Conservation (phyloP, 2,329 filamentous ascomycete genomes). For the Arthroderma sp. region DNA sequence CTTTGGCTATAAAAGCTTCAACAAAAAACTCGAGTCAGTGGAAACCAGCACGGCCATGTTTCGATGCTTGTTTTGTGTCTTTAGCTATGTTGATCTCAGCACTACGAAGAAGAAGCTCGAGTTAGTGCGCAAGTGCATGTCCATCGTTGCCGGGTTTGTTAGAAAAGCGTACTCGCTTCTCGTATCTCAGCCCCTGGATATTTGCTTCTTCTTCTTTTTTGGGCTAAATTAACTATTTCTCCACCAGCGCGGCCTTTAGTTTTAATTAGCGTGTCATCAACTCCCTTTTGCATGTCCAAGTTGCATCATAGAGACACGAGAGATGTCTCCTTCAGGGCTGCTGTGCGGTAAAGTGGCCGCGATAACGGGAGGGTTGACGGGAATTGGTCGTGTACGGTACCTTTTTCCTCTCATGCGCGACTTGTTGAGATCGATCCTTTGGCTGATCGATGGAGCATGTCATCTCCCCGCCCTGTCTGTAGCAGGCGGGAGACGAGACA, state of each 20-base stretch:
- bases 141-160: background rate
- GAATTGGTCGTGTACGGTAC: conserved; percentile 54
- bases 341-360: conserved; percentile 66
- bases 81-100: background rate
- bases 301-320: background rate
- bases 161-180: background rate
- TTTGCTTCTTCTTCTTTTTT: background rate
- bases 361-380: conserved; percentile 76
- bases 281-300: background rate
- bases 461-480: background rate
- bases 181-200: background rate
- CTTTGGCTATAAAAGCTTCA: background rate
- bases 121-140: background rate
- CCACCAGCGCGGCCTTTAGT: no score
- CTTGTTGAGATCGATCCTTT: background rate
- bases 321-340: conserved; percentile 30
- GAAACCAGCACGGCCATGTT: no score
- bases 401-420: background rate
- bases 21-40: background rate
- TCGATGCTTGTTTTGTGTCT: background rate
- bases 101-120: background rate
- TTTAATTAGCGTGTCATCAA: background rate
- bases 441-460: background rate
- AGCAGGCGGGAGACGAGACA: background rate
- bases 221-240: background rate